Evolutionary conservation across 2,329 filamentous ascomycete genomes (phyloP), one percentile per base, ranked within the genome.

Genomic region (Xylariaceae sp.): DNA sequence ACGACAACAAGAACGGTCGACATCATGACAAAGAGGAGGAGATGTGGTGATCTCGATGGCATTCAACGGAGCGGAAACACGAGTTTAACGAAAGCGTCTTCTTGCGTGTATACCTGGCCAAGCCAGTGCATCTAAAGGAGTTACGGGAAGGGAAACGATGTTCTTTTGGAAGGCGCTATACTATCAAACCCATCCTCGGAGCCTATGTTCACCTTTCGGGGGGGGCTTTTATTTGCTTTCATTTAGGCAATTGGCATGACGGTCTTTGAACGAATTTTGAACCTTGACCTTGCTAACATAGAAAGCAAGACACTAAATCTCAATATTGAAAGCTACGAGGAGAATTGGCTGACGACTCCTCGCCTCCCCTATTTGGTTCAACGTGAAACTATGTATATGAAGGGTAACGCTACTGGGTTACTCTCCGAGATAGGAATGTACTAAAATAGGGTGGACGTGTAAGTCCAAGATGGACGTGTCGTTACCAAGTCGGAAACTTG

Each of bases 1-100:
- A 71, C 36, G 60, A 45, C 29, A 63, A 67, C 47, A 64, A 68
- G 49, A 64, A 71, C 37, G 66, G 63, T 31, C 64, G 61, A 47
- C 64, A 53, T 21, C 66, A 66, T 26, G 70, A 70, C 23, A 74
- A 78, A 56, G 71, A 73, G 36, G 67, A 71, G 46, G 69, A 74
- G 53, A 79, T 79, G 75, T 80, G 78, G 78, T 80, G 65, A 78
- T 58, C 54, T 46, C 51, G 46, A 47, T 48, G 24, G 56, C 41
- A 59, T 61, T 54, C 47, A 34, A 56, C 21, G 41, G 50, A 58
- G 47, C 21, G 40, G 50, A 56, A 48, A 57, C 46, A 56, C 23
- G 47, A 56, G 46, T 56, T 56, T 46, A 55, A 56, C 40, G 54
- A 57, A 50, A 56, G 60, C 54, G 60, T 43, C 47, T 60, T 53